These are phyloP conservation scores for Phytophthora foliorum DNA, from an alignment of 352 stramenopile genomes.

Conservation along the genomic window DNA sequence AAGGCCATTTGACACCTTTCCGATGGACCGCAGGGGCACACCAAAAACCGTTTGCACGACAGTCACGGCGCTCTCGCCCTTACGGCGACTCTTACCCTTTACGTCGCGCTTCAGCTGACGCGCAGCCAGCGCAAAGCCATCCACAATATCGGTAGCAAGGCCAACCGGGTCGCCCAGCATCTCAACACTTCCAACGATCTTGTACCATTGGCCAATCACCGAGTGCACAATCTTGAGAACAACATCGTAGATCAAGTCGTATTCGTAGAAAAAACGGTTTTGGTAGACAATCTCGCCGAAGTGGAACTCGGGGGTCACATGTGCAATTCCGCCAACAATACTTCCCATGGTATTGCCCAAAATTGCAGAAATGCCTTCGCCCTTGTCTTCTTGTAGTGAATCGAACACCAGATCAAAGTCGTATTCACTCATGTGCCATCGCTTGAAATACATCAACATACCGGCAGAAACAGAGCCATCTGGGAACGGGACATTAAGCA, in stretches of 20 bases:
- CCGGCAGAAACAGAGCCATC: slow-evolving; percentile 56
- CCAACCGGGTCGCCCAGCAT: slow-evolving; percentile 87
- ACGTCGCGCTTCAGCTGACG: slow-evolving; percentile 88
- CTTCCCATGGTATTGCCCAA: slow-evolving; percentile 85
- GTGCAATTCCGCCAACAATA: slow-evolving; percentile 89
- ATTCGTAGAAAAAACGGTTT: slow-evolving; percentile 89
- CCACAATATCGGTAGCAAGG: slow-evolving; percentile 86
- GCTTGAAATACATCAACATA: slow-evolving; percentile 88
- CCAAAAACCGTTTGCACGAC: slow-evolving; percentile 86
- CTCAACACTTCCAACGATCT: slow-evolving; percentile 89
- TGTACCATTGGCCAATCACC: slow-evolving; percentile 90
- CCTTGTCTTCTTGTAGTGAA: slow-evolving; percentile 79
- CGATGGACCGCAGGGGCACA: slow-evolving; percentile 76
- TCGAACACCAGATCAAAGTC: slow-evolving; percentile 89
- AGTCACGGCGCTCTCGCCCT: slow-evolving; percentile 85
- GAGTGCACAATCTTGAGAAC: slow-evolving; percentile 77
- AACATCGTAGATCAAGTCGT: slow-evolving; percentile 84
- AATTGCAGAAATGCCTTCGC: slow-evolving; percentile 84
- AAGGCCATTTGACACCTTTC: slow-evolving; percentile 88
- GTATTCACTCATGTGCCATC: slow-evolving; percentile 73
- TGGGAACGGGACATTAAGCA: slow-evolving; percentile 60
- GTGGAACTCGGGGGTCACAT: slow-evolving; percentile 86
- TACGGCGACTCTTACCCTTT: slow-evolving; percentile 76
- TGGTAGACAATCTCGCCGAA: slow-evolving; percentile 78
- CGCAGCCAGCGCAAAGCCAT: slow-evolving; percentile 82